Base-by-base conservation (phyloP, 495 filamentous ascomycete species). In the Podospora didyma region DNA sequence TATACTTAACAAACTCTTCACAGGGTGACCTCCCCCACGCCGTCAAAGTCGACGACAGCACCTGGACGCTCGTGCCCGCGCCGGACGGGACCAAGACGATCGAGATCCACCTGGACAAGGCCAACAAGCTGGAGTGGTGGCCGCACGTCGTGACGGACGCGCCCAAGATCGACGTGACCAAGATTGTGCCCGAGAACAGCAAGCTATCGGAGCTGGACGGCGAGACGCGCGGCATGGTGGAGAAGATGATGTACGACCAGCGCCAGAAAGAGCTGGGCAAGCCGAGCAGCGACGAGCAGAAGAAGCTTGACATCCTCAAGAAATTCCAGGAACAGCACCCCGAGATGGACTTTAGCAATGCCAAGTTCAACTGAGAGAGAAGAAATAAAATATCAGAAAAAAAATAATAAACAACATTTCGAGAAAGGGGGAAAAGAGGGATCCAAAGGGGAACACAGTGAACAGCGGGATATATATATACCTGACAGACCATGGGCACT, bases 241-340 rank as follows among this genome's bases (percentile, higher is more conserved):
- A 98, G 86, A 98, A 98, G 82, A 97, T 98, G 94, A 98, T 98
- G 94, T 98, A 80, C 63, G 94, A 98, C 75, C 94, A 98, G 81
- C 79, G 89, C 46, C 92, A 96, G 80, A 97, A 97, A 84, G 94
- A 96, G 79, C 78, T 63, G 59, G 94, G 94, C 7, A 82, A 86
- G 68, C 87, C 89, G 63, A 89, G 85, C 21, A 94, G 88, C 58
- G 94, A 97, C 59, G 93, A 98, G 75, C 83, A 92, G 77, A 86
- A 87, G 78, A 97, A 98, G 82, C 70, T 81, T 73, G 95, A 97
- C 37, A 85, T 97, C 66, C 69, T 98, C 70, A 87, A 89, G 79
- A 90, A 92, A 72, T 98, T 97, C 73, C 86, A 96, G 83, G 78
- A 65, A 20, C 73, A 82, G 64, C 77, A 81, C 45, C 79, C 79